Evolutionary conservation across 1,284 basidiomycete genomes (phyloP).

Genomic region (Cutaneotrichosporon sp.): DNA sequence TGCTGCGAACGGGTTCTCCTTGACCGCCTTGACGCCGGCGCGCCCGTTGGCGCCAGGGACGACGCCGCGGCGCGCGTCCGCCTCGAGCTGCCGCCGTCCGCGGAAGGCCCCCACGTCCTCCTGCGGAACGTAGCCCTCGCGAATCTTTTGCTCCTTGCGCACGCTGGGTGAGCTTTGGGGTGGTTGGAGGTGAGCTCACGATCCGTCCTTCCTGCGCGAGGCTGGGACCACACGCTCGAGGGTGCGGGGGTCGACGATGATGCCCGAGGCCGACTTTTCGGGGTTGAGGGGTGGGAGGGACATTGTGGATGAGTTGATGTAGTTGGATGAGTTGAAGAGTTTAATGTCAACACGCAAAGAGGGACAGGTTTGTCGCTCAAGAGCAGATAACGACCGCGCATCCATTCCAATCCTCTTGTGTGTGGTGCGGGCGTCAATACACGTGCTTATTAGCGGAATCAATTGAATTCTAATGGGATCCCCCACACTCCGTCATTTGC

Average conservation of each 20-base stretch:
- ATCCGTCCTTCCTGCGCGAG: constrained; percentile 78
- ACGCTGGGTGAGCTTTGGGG: constrained; percentile 58
- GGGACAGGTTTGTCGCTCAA: background rate
- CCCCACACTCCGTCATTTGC: constrained; percentile 4
- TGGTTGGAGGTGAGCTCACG: no score
- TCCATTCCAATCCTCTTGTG: no score
- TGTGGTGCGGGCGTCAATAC: background rate
- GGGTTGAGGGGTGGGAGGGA: constrained; percentile 66
- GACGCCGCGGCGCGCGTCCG: constrained; percentile 57
- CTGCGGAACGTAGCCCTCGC: constrained; percentile 91
- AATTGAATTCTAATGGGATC: background rate
- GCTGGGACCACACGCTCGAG: constrained; percentile 86
- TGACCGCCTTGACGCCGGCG: constrained; percentile 14
- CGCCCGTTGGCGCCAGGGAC: background rate
- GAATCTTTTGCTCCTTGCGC: constrained; percentile 85
- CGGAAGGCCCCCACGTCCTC: constrained; percentile 88
- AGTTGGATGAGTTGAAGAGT: no score
- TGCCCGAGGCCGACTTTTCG: constrained; percentile 71
- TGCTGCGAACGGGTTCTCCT: constrained; percentile 33
- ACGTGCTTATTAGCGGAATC: constrained; percentile 6
- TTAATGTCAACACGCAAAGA: background rate
- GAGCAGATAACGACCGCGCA: background rate
- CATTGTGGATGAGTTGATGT: constrained; percentile 1
- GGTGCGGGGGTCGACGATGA: constrained; percentile 76
- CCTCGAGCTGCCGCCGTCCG: constrained; percentile 68